These are phyloP conservation scores for Botrytis tulipae DNA, from an alignment of 2,329 filamentous ascomycete species.

Conservation along the genomic window DNA sequence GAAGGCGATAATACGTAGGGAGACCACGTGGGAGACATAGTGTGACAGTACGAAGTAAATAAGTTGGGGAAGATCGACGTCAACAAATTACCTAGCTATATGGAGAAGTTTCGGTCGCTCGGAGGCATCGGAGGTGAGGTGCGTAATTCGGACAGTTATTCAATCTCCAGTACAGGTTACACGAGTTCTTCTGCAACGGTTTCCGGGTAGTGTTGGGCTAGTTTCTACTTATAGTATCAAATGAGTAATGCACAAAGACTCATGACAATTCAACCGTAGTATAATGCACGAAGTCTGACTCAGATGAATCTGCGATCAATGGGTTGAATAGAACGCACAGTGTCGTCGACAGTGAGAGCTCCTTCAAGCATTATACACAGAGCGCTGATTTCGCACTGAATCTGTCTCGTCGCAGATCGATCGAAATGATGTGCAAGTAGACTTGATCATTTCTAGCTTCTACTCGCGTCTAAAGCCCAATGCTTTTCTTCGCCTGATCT, in stretches of 20 bases:
- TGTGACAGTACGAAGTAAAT: background rate
- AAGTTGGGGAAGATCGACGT: slow-evolving; percentile 1
- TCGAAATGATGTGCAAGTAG: background rate
- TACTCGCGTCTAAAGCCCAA: background rate
- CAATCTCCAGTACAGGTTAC: background rate
- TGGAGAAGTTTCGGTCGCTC: background rate
- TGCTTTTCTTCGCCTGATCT: background rate
- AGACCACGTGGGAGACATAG: no score
- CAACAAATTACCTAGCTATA: background rate
- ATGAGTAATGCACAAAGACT: background rate
- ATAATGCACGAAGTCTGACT: background rate
- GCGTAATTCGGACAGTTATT: background rate
- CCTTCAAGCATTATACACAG: background rate
- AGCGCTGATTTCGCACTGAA: no score
- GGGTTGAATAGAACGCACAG: background rate
- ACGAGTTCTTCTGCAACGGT: background rate
- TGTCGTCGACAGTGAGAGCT: background rate
- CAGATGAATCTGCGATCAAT: background rate
- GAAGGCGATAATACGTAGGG: background rate
- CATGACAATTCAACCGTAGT: background rate
- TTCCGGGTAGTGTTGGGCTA: background rate
- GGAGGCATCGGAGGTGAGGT: background rate
- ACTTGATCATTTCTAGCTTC: background rate
- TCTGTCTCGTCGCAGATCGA: background rate
- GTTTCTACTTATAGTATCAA: background rate